phyloP scores from a whole-genome alignment of 352 stramenopile genomes.

The Pythium pyrilobum region DNA sequence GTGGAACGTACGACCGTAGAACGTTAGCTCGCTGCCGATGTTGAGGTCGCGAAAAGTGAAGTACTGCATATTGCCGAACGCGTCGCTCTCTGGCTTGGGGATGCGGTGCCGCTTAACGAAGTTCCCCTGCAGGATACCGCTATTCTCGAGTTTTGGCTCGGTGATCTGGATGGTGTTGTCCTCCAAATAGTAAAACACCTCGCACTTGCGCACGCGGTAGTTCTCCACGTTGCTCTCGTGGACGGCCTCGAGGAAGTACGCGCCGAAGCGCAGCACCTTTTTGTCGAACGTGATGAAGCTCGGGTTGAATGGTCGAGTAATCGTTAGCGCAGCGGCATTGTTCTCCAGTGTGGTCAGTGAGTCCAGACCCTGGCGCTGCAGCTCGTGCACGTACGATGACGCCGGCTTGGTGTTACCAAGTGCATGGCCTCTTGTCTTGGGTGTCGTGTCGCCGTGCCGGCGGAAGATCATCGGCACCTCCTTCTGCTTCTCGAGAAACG shows the following conservation, averaged over 20 bases:
- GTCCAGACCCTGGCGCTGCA: slow-evolving; percentile 46
- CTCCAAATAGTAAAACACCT: slow-evolving; percentile 85
- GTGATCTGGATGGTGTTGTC: slow-evolving; percentile 87
- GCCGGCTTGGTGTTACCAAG: slow-evolving; percentile 59
- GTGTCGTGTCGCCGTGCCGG: slow-evolving; percentile 64
- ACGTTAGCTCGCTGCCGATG: slow-evolving; percentile 61
- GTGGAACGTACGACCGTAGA: slow-evolving; percentile 80
- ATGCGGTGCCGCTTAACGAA: slow-evolving; percentile 85
- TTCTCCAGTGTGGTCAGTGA: slow-evolving; percentile 43
- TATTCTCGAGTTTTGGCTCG: slow-evolving; percentile 87
- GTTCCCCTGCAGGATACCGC: slow-evolving; percentile 84
- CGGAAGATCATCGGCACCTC: slow-evolving; percentile 80
- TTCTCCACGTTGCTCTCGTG: slow-evolving; percentile 86
- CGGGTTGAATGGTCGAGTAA: slow-evolving; percentile 48
- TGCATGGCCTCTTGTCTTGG: slow-evolving; percentile 55
- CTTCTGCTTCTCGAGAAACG: slow-evolving; percentile 66
- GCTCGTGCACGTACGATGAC: slow-evolving; percentile 67
- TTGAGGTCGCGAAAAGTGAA: slow-evolving; percentile 57
- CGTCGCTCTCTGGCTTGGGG: slow-evolving; percentile 74
- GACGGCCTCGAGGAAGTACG: slow-evolving; percentile 85
- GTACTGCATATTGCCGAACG: slow-evolving; percentile 62
- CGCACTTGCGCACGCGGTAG: slow-evolving; percentile 68
- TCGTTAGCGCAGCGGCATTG: slow-evolving; percentile 23
- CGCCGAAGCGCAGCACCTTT: slow-evolving; percentile 82
- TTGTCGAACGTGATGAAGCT: slow-evolving; percentile 76